Conservation (phyloP, 495 filamentous ascomycete species). For the Rostrohypoxylon terebratum region DNA sequence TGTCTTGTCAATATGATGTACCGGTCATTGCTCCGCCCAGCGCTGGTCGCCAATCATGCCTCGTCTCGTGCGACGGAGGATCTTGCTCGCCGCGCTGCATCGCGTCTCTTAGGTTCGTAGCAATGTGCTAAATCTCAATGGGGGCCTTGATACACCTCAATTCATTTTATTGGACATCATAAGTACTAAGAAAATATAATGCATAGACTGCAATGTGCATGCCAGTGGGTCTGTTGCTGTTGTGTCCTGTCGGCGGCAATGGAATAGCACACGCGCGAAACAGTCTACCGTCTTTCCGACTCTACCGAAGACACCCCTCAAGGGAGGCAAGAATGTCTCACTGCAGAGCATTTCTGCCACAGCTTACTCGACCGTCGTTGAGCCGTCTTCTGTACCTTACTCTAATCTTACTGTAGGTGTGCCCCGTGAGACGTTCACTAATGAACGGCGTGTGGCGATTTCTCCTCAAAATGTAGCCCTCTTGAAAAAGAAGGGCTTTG, state of each 20-base stretch:
- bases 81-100: conserved; percentile 41
- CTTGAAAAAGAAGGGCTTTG: conserved; percentile 82
- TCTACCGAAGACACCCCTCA: conserved; percentile 37
- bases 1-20: conserved; percentile 46
- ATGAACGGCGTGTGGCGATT: conserved; percentile 82
- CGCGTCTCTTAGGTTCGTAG: conserved; percentile 46
- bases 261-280: conserved; percentile 48
- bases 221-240: conserved; percentile 21
- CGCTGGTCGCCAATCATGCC: conserved; percentile 49
- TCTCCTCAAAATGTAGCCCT: conserved; percentile 82
- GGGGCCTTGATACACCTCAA: conserved; percentile 22
- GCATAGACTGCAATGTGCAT: conserved; percentile 40
- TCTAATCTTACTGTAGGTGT: conserved; percentile 75
- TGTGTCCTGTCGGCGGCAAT: conserved; percentile 32
- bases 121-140: conserved; percentile 26
- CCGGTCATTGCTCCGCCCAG: conserved; percentile 46
- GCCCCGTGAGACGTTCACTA: conserved; percentile 74
- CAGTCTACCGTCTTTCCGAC: conserved; percentile 45
- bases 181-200: conserved; percentile 44
- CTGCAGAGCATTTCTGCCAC: conserved; percentile 37
- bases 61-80: conserved; percentile 43
- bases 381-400: conserved; percentile 71
- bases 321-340: conserved; percentile 21
- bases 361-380: conserved; percentile 50
- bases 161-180: conserved; percentile 17